Percentiles rank a stretch among this genome's conserved stretches.
These are phyloP conservation scores for Metschnikowia kunwiensis DNA, from an alignment of 805 yeast genomes.

Conservation along the genomic window DNA sequence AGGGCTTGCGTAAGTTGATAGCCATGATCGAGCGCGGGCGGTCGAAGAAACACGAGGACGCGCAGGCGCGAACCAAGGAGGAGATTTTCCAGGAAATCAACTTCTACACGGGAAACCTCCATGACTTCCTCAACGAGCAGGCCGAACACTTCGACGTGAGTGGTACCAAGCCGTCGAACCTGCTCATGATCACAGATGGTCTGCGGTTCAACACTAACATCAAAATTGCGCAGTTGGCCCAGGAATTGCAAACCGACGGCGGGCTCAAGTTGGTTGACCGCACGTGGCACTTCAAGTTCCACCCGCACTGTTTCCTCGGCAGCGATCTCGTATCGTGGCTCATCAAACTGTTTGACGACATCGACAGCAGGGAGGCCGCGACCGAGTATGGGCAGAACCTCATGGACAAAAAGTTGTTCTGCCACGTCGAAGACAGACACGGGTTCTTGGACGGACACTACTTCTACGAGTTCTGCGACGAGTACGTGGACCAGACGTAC, in stretches of 20 bases:
- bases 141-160: slow-evolving; percentile 41
- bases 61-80: slow-evolving; percentile 28
- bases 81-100: slow-evolving; percentile 69
- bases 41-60: slow-evolving; percentile 28
- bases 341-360: slow-evolving; percentile 71
- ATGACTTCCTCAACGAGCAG: slow-evolving; percentile 53
- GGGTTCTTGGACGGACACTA: slow-evolving; percentile 90
- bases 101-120: slow-evolving; percentile 84
- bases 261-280: slow-evolving; percentile 68
- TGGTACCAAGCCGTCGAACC: slow-evolving; percentile 31
- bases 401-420: slow-evolving; percentile 68
- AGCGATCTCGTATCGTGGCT: slow-evolving; percentile 86
- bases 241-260: slow-evolving; percentile 64
- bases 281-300: slow-evolving; percentile 86
- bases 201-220: slow-evolving; percentile 48
- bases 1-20: slow-evolving; percentile 74
- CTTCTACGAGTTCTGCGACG: slow-evolving; percentile 69
- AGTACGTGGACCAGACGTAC: slow-evolving; percentile 41
- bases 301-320: slow-evolving; percentile 77
- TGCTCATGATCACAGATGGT: slow-evolving; percentile 32
- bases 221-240: slow-evolving; percentile 52
- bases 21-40: slow-evolving; percentile 58
- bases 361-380: slow-evolving; percentile 81
- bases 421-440: slow-evolving; percentile 82
- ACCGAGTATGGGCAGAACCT: slow-evolving; percentile 71